Percentiles rank a stretch among this genome's conserved stretches.
These are phyloP conservation scores for Apocynum venetum DNA, from an alignment of 257 asterid species.

Conservation along the genomic window DNA sequence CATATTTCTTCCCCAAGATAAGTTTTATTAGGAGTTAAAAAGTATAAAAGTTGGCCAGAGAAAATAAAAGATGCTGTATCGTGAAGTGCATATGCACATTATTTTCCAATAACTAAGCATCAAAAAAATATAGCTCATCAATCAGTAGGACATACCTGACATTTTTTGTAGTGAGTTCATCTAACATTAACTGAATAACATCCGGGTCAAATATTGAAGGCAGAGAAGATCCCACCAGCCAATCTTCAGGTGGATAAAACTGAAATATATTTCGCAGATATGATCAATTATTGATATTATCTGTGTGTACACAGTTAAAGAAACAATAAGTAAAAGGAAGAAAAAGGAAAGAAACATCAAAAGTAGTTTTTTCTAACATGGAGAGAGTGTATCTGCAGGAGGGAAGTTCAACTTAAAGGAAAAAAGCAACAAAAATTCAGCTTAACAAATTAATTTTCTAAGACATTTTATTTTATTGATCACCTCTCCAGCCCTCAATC, in stretches of 20 bases:
- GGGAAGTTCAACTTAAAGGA: background rate
- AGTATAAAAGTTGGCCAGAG: background rate
- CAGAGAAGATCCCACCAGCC: slow-evolving; percentile 93
- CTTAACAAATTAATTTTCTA: background rate
- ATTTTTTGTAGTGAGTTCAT: slow-evolving; percentile 70
- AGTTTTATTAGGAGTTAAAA: background rate
- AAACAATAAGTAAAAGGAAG: slow-evolving; percentile 1
- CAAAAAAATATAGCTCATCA: background rate
- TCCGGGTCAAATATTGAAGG: slow-evolving; percentile 64
- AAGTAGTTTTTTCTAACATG: background rate
- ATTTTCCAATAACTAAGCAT: background rate
- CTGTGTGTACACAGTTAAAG: background rate
- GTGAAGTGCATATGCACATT: background rate
- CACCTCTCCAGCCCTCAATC: background rate
- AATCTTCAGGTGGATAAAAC: slow-evolving; percentile 88
- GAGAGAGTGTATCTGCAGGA: no score
- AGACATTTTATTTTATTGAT: background rate
- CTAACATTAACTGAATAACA: slow-evolving; percentile 51
- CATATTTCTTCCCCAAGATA: background rate
- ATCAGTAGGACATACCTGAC: slow-evolving; percentile 49
- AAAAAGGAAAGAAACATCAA: background rate
- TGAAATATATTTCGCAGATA: slow-evolving; percentile 32
- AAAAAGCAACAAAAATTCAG: background rate
- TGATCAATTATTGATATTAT: slow-evolving; percentile 5
- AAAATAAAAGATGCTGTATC: background rate